Evolutionary conservation across 345 rosid species (phyloP).

Genomic region (Clausena lansium): DNA sequence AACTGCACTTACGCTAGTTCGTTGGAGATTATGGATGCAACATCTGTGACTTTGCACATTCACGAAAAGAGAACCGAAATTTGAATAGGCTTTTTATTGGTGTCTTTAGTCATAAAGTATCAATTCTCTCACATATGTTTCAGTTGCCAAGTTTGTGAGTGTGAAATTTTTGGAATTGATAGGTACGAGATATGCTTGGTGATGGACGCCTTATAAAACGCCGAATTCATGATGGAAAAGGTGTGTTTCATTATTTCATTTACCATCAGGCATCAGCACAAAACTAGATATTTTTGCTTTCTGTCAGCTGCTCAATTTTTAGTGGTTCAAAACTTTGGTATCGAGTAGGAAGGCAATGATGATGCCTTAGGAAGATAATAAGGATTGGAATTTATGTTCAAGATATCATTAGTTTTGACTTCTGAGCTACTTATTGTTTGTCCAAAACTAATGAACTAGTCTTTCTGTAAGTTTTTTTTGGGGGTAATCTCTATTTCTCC

Average conservation of each 20-base stretch:
- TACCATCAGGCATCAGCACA: neutral
- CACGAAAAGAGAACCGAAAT: neutral
- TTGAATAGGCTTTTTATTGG: neutral
- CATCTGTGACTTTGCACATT: neutral
- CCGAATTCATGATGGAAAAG: constrained; percentile 84
- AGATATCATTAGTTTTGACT: neutral
- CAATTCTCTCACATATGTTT: neutral
- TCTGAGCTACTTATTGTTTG: neutral
- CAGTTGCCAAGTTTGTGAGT: neutral
- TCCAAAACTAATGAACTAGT: neutral
- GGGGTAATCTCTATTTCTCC: neutral
- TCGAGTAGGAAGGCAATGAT: neutral
- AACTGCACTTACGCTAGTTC: neutral
- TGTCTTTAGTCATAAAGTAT: neutral
- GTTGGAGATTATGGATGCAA: neutral
- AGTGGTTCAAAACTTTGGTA: neutral
- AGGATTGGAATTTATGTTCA: neutral
- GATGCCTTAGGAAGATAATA: neutral
- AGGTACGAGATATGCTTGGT: constrained; percentile 98
- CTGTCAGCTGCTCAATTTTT: neutral
- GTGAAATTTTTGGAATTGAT: constrained; percentile 23
- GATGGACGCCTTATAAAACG: constrained; percentile 97
- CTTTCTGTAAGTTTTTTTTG: neutral
- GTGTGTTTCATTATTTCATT: constrained; percentile 30
- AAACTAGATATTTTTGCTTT: neutral